Evolutionary conservation across 495 filamentous ascomycete species (phyloP).

Genomic region (Entonaema liquescens): DNA sequence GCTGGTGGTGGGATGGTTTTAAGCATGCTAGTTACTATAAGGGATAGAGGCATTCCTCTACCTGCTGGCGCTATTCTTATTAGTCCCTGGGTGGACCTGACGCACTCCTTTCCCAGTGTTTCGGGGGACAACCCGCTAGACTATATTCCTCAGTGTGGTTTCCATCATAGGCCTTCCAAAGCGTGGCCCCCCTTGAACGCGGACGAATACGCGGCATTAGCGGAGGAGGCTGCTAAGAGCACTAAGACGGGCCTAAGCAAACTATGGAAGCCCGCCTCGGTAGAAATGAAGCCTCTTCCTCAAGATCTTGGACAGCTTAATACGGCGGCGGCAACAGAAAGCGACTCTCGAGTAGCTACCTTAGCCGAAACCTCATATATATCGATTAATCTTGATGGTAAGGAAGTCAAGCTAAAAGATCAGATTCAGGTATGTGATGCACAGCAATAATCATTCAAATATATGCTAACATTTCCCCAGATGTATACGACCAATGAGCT

Average conservation of each 20-base stretch:
- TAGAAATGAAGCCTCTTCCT: slow-evolving; percentile 34
- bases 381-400: slow-evolving; percentile 74
- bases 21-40: slow-evolving; percentile 77
- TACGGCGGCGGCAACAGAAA: slow-evolving; percentile 8
- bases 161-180: slow-evolving; percentile 80
- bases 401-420: slow-evolving; percentile 77
- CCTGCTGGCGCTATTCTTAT: slow-evolving; percentile 91
- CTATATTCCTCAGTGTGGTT: slow-evolving; percentile 88
- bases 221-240: slow-evolving; percentile 52
- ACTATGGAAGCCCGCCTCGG: slow-evolving; percentile 25
- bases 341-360: slow-evolving; percentile 30
- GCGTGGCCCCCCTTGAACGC: slow-evolving; percentile 92
- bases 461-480: slow-evolving; percentile 41
- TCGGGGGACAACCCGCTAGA: slow-evolving; percentile 75
- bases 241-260: slow-evolving; percentile 16
- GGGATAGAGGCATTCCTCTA: slow-evolving; percentile 80
- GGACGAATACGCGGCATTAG: slow-evolving; percentile 62
- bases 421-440: slow-evolving; percentile 74
- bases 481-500: slow-evolving; percentile 92
- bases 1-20: slow-evolving; percentile 90
- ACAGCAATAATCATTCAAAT: not conserved
- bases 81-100: slow-evolving; percentile 92
- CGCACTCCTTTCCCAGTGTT: slow-evolving; percentile 92
- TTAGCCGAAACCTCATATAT: slow-evolving; percentile 55
- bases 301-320: slow-evolving; percentile 30